Evolutionary conservation across 176 grass and related monocot genomes (phyloP).

Genomic region (Musa itinerans): DNA sequence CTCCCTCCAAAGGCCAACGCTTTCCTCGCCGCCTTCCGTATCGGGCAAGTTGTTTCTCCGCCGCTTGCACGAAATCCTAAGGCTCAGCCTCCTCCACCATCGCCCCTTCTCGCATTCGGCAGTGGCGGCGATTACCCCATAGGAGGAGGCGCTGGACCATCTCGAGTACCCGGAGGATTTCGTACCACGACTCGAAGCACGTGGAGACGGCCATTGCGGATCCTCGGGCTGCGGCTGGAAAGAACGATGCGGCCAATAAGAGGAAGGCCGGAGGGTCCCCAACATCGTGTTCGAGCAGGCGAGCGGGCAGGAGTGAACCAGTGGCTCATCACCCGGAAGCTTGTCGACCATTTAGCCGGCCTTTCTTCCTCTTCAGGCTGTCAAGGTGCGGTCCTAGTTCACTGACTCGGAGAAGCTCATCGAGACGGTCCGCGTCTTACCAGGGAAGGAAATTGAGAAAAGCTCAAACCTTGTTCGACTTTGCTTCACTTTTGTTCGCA

Average conservation of each 20-base stretch:
- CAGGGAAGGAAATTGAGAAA: slow-evolving; percentile 40
- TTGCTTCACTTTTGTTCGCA: neutral
- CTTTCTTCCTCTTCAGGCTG: slow-evolving; percentile 70
- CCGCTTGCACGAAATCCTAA: slow-evolving; percentile 36
- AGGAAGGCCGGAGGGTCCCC: slow-evolving; percentile 56
- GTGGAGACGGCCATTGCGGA: slow-evolving; percentile 60
- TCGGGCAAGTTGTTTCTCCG: slow-evolving; percentile 45
- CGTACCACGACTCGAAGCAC: slow-evolving; percentile 68
- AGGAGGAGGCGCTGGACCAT: slow-evolving; percentile 12
- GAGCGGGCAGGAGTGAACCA: neutral
- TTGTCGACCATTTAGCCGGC: slow-evolving; percentile 76
- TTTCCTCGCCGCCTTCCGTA: too few species aligned
- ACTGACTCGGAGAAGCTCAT: slow-evolving; percentile 45
- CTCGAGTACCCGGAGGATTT: slow-evolving; percentile 62
- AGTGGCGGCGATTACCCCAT: neutral
- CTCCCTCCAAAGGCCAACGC: too few species aligned
- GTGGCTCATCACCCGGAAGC: slow-evolving; percentile 76
- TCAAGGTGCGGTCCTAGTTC: slow-evolving; percentile 65
- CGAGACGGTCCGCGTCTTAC: slow-evolving; percentile 73
- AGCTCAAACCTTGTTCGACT: neutral
- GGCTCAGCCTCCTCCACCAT: slow-evolving; percentile 23
- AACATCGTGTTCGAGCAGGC: slow-evolving; percentile 49
- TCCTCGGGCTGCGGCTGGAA: slow-evolving; percentile 34
- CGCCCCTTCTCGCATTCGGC: slow-evolving; percentile 12
- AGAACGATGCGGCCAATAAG: slow-evolving; percentile 53